Evolutionary conservation across 805 yeast genomes (phyloP), one percentile per base, ranked within the genome.

Genomic region (Yarrowia porcina): DNA sequence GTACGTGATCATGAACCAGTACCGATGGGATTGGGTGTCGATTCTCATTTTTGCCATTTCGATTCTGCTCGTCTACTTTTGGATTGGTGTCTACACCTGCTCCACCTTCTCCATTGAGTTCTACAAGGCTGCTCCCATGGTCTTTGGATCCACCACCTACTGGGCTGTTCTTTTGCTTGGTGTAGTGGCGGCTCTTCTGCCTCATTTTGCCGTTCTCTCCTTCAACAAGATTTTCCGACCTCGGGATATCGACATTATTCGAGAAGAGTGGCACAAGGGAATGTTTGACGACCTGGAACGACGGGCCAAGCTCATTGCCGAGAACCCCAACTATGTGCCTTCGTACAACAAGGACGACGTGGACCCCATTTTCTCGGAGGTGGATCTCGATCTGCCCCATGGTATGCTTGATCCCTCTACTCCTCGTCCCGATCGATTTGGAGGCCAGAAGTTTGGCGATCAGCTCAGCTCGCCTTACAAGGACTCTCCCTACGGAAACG

Each of bases 61-160:
- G 13, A 78, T 79, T 61, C 71, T 86, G 65, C 67, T 88, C 44
- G 78, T 88, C 17, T 87, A 80, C 68, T 82, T 84, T 70, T 89
- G 96, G 96, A 83, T 89, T 4, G 92, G 93, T n/a, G 82, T 85
- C 21, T 89, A 92, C 87, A 82, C 90, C 30, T 74, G 83, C 4
- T 72, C 80, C 27, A 65, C 74, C 2, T 73, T 76, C 63, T 80
- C 89, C 9, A 79, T 77, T 11, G 88, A 84, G 68, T 86, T 85
- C 68, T 89, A 83, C 73, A 78, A 80, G 64, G 83, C 87, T 23
- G 94, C 88, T 2, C 72, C 83, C 2, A 83, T 85, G 68, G 79
- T 80, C 33, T 84, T 84, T 67, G 90, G 91, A 18, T 74, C 85
- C 6, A 76, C 80, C 33, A 70, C 82, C 5, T 86, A 84, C 70